These are phyloP conservation scores for Acanthamoeba lenticulata DNA, from an alignment of 208 protist genomes.

Conservation along the genomic window DNA sequence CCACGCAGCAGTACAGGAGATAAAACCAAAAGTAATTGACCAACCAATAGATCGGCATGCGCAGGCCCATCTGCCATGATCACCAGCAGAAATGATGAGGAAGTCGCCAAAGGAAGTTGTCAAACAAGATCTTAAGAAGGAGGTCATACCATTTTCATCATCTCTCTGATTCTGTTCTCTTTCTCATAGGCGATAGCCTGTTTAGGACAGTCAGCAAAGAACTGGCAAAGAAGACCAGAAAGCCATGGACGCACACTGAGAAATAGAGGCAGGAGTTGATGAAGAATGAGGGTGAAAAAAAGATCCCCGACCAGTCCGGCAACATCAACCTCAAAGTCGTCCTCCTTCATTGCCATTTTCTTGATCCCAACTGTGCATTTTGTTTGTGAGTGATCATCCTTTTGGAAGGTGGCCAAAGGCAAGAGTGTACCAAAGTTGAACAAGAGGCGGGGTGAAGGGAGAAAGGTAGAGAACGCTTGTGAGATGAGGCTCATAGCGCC, in stretches of 20 bases:
- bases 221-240: too few relatives aligned
- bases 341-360: background rate
- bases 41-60: constrained; percentile 67
- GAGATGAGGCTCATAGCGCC: constrained; percentile 53
- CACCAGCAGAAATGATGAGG: too few relatives aligned
- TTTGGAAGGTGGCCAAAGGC: background rate
- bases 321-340: constrained; percentile 7
- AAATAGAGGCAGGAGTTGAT: constrained; percentile 57
- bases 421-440: background rate
- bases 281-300: constrained; percentile 68
- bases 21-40: constrained; percentile 64
- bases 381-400: too few relatives aligned
- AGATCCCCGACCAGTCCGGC: background rate
- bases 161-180: constrained; percentile 69
- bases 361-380: constrained; percentile 57
- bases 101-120: too few relatives aligned
- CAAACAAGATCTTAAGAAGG: too few relatives aligned
- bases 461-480: background rate
- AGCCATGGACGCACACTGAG: too few relatives aligned
- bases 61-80: constrained; percentile 74
- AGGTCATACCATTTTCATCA: constrained; percentile 72
- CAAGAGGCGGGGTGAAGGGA: background rate
- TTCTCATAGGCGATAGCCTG: constrained; percentile 73
- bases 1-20: constrained; percentile 27
- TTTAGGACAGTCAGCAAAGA: too few relatives aligned